These are phyloP conservation scores for Chaetomiaceae sp. DNA, from an alignment of 2,329 filamentous ascomycete genomes.

Conservation along the genomic window DNA sequence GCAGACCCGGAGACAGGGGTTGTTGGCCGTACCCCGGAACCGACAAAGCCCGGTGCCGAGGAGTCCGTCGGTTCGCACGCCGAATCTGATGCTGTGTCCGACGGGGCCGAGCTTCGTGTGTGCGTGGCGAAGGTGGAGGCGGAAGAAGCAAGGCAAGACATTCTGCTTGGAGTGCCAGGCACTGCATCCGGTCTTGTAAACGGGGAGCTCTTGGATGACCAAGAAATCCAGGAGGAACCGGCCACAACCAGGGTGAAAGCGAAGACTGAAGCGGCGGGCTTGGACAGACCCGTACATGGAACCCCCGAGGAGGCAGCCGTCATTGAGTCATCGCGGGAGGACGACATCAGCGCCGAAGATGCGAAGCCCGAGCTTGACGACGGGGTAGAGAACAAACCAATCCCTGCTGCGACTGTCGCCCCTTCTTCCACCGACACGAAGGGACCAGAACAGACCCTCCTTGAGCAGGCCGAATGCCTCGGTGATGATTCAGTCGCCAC, in stretches of 20 bases:
- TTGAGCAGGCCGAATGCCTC: neutral
- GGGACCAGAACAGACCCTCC: neutral
- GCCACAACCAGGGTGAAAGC: neutral
- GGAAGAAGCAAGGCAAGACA: neutral
- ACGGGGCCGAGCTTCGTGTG: neutral
- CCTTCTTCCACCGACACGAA: neutral
- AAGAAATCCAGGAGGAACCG: neutral
- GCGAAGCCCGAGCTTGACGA: neutral
- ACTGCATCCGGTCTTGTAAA: neutral
- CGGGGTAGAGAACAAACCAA: neutral
- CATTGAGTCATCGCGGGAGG: neutral
- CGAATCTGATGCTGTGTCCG: neutral
- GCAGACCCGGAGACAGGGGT: neutral
- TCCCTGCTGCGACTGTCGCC: neutral
- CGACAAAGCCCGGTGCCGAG: neutral
- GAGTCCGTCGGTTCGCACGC: neutral
- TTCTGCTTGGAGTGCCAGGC: neutral
- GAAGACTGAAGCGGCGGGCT: neutral
- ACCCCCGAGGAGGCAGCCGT: neutral
- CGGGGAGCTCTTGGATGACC: neutral
- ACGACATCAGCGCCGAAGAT: neutral
- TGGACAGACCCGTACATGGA: neutral
- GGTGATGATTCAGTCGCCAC: neutral
- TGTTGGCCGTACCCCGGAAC: neutral
- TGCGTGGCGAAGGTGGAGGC: neutral